These are phyloP conservation scores for Psilocybe tampanensis DNA, from an alignment of 768 basidiomycete species.

Conservation along the genomic window DNA sequence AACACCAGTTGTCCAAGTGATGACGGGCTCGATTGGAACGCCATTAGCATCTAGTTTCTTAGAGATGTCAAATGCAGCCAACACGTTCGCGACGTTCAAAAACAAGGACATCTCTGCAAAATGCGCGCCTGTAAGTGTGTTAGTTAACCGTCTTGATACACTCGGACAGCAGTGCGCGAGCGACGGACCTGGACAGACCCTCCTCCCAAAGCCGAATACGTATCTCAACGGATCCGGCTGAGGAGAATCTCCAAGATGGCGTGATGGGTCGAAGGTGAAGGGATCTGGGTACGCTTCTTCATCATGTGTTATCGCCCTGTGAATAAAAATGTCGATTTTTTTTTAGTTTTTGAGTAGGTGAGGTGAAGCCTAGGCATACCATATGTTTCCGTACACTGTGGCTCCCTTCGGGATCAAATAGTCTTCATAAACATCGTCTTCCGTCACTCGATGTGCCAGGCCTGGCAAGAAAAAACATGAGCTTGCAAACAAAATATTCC, in stretches of 20 bases:
- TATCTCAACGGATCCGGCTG: constrained; percentile 32
- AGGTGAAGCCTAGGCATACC: constrained; percentile 21
- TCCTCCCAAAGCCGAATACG: constrained; percentile 40
- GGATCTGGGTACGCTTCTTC: constrained; percentile 38
- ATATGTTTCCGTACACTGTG: constrained; percentile 31
- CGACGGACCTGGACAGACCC: constrained; percentile 30
- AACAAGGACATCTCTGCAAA: constrained; percentile 38
- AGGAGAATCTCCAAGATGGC: constrained; percentile 32
- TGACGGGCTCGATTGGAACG: constrained; percentile 36
- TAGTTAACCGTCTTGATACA: too few relatives aligned
- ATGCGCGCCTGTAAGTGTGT: constrained; percentile 29
- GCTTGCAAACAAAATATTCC: too few relatives aligned
- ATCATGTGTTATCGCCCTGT: constrained; percentile 37
- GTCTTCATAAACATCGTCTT: constrained; percentile 34
- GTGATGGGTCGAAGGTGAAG: constrained; percentile 34
- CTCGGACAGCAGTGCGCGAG: too few relatives aligned
- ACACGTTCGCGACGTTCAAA: constrained; percentile 35
- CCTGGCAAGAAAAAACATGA: too few relatives aligned
- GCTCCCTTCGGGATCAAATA: constrained; percentile 37
- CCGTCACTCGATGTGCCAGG: constrained; percentile 27
- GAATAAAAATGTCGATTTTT: not conserved
- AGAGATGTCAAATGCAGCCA: constrained; percentile 39
- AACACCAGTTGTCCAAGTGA: constrained; percentile 32
- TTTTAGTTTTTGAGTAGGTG: too few relatives aligned
- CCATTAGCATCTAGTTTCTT: constrained; percentile 36